Evolutionary conservation across 2,329 filamentous ascomycete species (phyloP).

Genomic region (Paecilomyces dactylethromorphus): DNA sequence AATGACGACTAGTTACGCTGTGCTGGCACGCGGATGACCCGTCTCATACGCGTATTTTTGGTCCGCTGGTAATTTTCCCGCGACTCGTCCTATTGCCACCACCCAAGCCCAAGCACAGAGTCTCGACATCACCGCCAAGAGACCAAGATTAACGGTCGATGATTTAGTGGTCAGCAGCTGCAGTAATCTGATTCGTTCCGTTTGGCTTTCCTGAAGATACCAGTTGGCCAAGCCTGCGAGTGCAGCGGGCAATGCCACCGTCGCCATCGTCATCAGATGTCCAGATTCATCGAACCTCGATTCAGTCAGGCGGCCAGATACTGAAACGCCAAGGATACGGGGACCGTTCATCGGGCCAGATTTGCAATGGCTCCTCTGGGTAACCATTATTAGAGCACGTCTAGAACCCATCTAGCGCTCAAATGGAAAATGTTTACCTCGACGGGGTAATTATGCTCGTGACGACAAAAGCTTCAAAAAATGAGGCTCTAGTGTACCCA

Average conservation of each 20-base stretch:
- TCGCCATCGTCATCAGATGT: no score
- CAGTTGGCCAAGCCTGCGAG: no score
- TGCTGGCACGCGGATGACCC: slow-evolving; percentile 9
- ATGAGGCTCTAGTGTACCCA: background rate
- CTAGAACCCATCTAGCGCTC: background rate
- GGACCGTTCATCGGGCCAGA: background rate
- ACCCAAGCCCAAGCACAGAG: background rate
- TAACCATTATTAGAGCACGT: background rate
- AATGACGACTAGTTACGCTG: background rate
- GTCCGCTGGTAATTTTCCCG: background rate
- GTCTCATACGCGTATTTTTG: background rate
- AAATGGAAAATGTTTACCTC: background rate
- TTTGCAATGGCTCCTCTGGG: background rate
- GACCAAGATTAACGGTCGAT: no score
- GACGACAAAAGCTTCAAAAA: background rate
- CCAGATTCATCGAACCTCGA: no score
- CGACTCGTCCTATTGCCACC: slow-evolving; percentile 8
- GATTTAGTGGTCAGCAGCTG: no score
- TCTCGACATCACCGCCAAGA: no score
- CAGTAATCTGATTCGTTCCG: no score
- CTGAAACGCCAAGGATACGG: background rate
- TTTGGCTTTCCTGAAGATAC: no score
- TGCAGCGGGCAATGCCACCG: no score
- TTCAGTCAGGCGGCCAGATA: background rate
- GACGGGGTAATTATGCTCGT: background rate